Base-by-base conservation (phyloP, 2,329 filamentous ascomycete genomes). In the Aureobasidium musti region DNA sequence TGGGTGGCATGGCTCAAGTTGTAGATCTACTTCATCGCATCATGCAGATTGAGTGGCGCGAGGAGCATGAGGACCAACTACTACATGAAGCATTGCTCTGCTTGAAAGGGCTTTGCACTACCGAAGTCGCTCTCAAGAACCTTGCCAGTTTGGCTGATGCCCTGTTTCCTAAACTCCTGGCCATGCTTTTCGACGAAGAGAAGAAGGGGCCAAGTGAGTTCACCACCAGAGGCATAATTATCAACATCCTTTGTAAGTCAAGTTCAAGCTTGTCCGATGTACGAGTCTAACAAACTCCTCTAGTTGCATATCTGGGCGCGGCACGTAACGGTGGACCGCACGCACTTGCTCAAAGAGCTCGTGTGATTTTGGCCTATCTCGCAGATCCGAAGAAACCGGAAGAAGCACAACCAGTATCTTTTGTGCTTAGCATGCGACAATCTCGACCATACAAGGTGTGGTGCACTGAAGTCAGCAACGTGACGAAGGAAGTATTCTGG, bases 401-500 rank as follows among this genome's bases (percentile, higher is more conserved):
- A 72, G 87, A 89, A 5, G 86, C 89, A 68, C 87, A 89, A 23
- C 91, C 92, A 0, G 82, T 97, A 8, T 88, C 88, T 2, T 98
- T 98, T 75, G 92, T 98, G 54, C 81, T 94, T 26, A 91, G 93
- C 68, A 98, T 98, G 87, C 89, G 91, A 72, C 88, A 89, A 41
- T 87, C 92, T 59, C 86, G 94, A 0, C 94, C 94, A 0, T 99
- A 97, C 77, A 90, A 92, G 39, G 86, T 96, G 2, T 99, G 94
- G 94, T 92, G 89, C 79, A 95, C 93, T 77, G 95, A 99, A 79
- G 87, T 94, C 21, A 89, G 89, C 68, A 93, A 91, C 72, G 94
- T 98, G 56, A 97, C 93, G 49, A 97, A 97, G 77, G 94, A 99
- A 77, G 94, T 98, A 33, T 99, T 99, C 76, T 99, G 94, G 94